phyloP scores from a whole-genome alignment of 345 rosid genomes.

The Moricandia moricandioides region DNA sequence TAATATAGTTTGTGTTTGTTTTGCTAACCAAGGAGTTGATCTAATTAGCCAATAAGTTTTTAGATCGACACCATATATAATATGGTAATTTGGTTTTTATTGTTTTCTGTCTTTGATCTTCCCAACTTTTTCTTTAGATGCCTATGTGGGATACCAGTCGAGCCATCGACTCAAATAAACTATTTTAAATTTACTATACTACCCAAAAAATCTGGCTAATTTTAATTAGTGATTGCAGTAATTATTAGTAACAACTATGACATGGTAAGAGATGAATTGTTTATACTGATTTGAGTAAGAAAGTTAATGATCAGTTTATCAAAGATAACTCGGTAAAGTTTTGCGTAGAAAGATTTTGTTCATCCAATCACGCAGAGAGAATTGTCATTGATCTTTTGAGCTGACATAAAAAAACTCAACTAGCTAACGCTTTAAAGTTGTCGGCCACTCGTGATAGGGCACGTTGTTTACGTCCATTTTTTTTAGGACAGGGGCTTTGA shows the following conservation, averaged over 20 bases:
- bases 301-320: neutral
- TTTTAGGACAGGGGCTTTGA: neutral
- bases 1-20: neutral
- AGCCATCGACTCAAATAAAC: neutral
- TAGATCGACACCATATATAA: neutral
- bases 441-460: conserved; percentile 16
- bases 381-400: neutral
- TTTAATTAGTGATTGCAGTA: neutral
- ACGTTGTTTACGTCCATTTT: conserved; percentile 7
- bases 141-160: neutral
- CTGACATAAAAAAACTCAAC: neutral
- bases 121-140: neutral
- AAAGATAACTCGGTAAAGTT: neutral
- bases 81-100: neutral
- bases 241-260: neutral
- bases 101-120: neutral
- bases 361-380: neutral
- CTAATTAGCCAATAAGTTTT: neutral
- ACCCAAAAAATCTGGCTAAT: neutral
- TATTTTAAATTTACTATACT: neutral
- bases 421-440: neutral
- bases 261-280: neutral
- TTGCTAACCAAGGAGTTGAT: neutral
- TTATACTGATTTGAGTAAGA: neutral
- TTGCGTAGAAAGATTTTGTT: neutral